Evolutionary conservation across 176 grass and related monocot genomes (phyloP).

Genomic region (Pharus latifolius): DNA sequence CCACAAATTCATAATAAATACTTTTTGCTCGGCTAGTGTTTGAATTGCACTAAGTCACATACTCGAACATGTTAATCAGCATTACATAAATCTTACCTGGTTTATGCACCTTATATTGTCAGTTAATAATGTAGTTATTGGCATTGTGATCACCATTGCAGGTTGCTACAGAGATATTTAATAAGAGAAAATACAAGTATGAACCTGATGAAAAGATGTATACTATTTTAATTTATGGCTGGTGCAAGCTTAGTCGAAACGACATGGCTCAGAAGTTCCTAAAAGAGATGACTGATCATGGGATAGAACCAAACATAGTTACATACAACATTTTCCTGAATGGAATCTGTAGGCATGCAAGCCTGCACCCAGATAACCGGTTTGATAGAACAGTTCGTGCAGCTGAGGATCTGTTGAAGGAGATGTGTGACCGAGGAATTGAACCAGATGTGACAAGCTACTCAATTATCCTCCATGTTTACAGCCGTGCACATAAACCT

Average conservation of each 20-base stretch:
- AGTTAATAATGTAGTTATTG: neutral
- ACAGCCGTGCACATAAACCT: conserved; percentile 82
- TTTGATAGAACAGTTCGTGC: conserved; percentile 80
- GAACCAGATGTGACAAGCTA: conserved; percentile 86
- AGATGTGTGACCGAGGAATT: conserved; percentile 64
- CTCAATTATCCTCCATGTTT: conserved; percentile 91
- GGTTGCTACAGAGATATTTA: conserved; percentile 87
- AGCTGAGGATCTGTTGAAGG: conserved; percentile 61
- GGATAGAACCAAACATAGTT: conserved; percentile 82
- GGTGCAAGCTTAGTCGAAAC: conserved; percentile 69
- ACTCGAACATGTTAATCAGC: neutral
- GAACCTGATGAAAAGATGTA: conserved; percentile 76
- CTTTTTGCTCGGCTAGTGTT: neutral
- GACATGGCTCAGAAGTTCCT: conserved; percentile 72
- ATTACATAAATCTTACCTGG: neutral
- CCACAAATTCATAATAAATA: neutral
- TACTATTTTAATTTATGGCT: conserved; percentile 74
- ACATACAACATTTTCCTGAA: conserved; percentile 92
- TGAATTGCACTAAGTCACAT: neutral
- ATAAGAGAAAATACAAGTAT: conserved; percentile 92
- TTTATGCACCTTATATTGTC: neutral
- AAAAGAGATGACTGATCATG: conserved; percentile 65
- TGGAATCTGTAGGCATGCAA: conserved; percentile 78
- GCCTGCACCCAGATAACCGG: conserved; percentile 77
- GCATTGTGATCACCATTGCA: conserved; percentile 14